Conservation (phyloP, 768 basidiomycete species). For the Russula emetica region DNA sequence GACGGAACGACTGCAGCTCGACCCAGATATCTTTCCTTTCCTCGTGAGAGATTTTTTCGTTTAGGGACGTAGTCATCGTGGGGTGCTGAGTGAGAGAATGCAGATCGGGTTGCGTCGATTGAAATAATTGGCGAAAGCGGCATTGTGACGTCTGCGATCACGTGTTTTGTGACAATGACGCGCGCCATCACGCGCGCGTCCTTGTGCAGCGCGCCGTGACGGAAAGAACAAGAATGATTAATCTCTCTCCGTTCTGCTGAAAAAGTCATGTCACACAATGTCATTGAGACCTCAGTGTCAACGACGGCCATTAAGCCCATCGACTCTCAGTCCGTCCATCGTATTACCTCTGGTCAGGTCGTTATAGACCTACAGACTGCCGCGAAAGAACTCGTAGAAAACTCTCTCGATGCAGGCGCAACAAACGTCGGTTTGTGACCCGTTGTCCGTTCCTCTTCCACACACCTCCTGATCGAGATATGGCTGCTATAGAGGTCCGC, state of each 20-base stretch:
- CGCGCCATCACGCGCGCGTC: background rate
- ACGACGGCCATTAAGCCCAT: conserved; percentile 49
- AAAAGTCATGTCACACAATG: background rate
- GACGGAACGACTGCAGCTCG: conserved; percentile 9
- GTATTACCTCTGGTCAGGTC: conserved; percentile 92
- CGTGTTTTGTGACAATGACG: conserved; percentile 18
- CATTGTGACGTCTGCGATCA: conserved; percentile 12
- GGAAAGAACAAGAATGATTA: no score
- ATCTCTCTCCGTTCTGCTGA: background rate
- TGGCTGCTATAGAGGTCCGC: conserved; percentile 60
- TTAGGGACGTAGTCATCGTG: conserved; percentile 2
- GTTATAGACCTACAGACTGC: conserved; percentile 90
- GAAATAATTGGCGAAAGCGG: background rate
- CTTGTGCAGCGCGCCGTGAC: no score
- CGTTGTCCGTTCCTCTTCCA: background rate
- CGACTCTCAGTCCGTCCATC: conserved; percentile 73
- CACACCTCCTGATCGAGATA: background rate
- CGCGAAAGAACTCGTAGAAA: conserved; percentile 95
- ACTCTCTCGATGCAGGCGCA: conserved; percentile 89
- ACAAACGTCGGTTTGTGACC: conserved; percentile 67
- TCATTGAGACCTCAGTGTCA: background rate
- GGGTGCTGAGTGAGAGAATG: background rate
- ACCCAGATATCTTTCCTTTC: conserved; percentile 12
- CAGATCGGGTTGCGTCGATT: no score
- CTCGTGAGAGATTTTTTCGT: background rate